phyloP scores from a whole-genome alignment of 2,329 filamentous ascomycete species.

The Bertia moriformis region DNA sequence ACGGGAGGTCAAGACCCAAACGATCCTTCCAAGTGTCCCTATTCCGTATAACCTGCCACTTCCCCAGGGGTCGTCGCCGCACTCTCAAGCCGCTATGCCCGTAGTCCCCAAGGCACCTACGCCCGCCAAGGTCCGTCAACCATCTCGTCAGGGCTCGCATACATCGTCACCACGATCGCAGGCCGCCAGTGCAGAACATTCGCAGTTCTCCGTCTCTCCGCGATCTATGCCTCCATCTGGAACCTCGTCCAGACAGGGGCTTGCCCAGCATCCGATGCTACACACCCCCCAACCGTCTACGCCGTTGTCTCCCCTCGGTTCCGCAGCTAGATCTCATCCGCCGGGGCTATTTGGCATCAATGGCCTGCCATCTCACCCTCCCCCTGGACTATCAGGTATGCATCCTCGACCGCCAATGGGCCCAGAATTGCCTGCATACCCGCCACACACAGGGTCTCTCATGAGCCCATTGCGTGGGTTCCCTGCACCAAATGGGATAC shows the following conservation, averaged over 20 bases:
- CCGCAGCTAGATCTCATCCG: background rate
- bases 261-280: background rate
- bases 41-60: constrained; percentile 4
- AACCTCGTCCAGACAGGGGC: background rate
- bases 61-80: constrained; percentile 7
- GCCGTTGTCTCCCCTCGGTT: background rate
- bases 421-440: background rate
- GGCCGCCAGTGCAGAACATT: background rate
- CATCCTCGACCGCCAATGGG: background rate
- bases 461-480: background rate
- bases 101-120: background rate
- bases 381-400: background rate
- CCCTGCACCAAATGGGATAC: background rate
- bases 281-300: background rate
- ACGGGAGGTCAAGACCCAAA: background rate
- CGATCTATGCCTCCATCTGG: background rate
- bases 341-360: background rate
- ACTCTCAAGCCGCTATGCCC: background rate
- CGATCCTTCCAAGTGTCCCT: too few relatives aligned
- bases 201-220: background rate
- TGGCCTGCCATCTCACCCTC: background rate
- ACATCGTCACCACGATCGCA: background rate
- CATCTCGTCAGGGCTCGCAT: background rate
- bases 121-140: background rate
- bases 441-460: background rate